phyloP scores from a whole-genome alignment of 306 rosid species.

The Cucumis melo region DNA sequence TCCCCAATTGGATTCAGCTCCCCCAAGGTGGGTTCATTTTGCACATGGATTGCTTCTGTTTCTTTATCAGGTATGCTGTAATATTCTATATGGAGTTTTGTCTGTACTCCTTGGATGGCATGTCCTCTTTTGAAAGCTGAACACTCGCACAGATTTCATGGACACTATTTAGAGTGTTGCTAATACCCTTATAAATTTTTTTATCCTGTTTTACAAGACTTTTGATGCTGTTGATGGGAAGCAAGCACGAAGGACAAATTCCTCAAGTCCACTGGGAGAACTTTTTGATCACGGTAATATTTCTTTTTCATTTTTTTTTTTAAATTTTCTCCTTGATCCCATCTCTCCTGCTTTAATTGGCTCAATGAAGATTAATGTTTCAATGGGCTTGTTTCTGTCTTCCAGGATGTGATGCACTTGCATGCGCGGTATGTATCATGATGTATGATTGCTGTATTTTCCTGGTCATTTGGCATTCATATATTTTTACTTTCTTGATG shows the following conservation, averaged over 20 bases:
- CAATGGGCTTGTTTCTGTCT: conserved; percentile 17
- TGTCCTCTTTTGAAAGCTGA: background rate
- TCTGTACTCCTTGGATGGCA: background rate
- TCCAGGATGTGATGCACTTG: conserved; percentile 99
- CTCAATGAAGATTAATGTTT: background rate
- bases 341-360: background rate
- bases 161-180: background rate
- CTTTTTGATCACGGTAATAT: conserved; percentile 87
- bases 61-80: conserved; percentile 64
- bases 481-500: background rate
- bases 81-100: background rate
- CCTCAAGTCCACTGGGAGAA: conserved; percentile 96
- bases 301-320: background rate
- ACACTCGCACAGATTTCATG: background rate
- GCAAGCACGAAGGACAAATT: conserved; percentile 94
- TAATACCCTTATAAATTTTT: background rate
- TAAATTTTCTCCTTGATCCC: background rate
- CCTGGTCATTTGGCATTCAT: background rate
- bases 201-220: conserved; percentile 35
- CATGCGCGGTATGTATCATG: conserved; percentile 70
- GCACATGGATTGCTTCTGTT: conserved; percentile 90
- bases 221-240: conserved; percentile 99
- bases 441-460: background rate
- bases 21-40: conserved; percentile 93
- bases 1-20: conserved; percentile 75